A percentile compares a stretch with the other conserved stretches of the same genome.
Evolutionary conservation across 192 early-diverging fungal species (phyloP).

Genomic region (Podila clonocystis): DNA sequence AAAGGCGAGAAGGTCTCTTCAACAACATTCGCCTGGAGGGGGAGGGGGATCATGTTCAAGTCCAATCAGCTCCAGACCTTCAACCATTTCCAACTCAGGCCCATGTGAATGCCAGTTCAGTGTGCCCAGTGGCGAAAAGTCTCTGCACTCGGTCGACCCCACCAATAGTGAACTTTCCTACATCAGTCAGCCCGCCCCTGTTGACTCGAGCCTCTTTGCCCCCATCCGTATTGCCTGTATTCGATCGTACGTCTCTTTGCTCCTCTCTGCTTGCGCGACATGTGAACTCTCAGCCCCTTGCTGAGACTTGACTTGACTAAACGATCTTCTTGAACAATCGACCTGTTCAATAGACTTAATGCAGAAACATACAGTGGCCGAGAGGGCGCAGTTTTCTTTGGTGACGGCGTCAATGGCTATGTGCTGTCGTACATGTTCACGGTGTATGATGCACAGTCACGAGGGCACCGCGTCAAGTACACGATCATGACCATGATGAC

Average conservation of each 20-base stretch:
- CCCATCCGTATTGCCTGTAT: slow-evolving; percentile 49
- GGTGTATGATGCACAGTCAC: slow-evolving; percentile 70
- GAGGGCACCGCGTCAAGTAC: slow-evolving; percentile 69
- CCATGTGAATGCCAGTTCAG: slow-evolving; percentile 50
- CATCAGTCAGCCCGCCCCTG: slow-evolving; percentile 43
- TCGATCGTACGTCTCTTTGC: slow-evolving; percentile 38
- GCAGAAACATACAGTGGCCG: slow-evolving; percentile 70
- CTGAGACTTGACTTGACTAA: too few species aligned
- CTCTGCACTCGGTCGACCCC: slow-evolving; percentile 44
- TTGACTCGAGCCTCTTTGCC: slow-evolving; percentile 43
- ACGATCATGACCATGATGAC: slow-evolving; percentile 72
- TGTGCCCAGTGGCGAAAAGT: slow-evolving; percentile 44
- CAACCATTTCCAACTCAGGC: slow-evolving; percentile 6
- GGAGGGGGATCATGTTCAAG: neutral
- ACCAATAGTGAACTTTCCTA: slow-evolving; percentile 38
- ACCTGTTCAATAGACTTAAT: slow-evolving; percentile 56
- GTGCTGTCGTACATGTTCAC: slow-evolving; percentile 80
- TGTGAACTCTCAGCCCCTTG: slow-evolving; percentile 1
- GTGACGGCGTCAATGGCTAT: slow-evolving; percentile 73
- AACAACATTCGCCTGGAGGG: slow-evolving; percentile 18
- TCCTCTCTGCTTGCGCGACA: neutral
- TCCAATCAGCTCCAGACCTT: slow-evolving; percentile 14
- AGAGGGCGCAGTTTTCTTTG: slow-evolving; percentile 76
- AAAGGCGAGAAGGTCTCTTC: slow-evolving; percentile 27
- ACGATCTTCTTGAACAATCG: too few species aligned